Base-by-base conservation (phyloP, 148 eudicot species). In the Gaultheria prostrata region DNA sequence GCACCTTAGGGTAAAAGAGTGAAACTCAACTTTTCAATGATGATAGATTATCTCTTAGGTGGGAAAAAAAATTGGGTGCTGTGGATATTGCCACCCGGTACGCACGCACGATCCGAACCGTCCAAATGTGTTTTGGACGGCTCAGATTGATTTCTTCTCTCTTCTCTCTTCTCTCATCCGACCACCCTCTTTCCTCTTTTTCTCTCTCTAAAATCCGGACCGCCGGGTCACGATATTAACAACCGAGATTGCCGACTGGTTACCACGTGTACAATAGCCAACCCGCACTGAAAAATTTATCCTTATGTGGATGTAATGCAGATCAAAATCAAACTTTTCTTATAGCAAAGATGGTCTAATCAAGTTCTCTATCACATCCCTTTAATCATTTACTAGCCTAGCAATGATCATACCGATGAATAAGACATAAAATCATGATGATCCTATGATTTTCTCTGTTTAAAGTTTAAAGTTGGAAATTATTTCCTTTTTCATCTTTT, bases 291-390 rank as follows among this genome's bases (percentile, higher is more conserved):
- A n/a, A n/a, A n/a, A n/a, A n/a, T n/a, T n/a, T n/a, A n/a, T n/a
- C n/a, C n/a, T n/a, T 76, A 28, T 1, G 46, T 75, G 78, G 78
- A 43, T 49, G 39, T 28, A 43, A 30, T 65, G 11, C 14, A 59
- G 1, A 1, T 54, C 48, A 78, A 32, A 35, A 79, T 57, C 72
- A 79, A 79, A 2, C 54, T 45, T 80, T 80, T 79, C 13, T 18
- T 20, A 21, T 13, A 65, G 73, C 18, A 63, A 67, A 8, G 82
- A 45, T 43, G 30, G 73, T 80, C 82, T 63, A 59, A 35, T 80
- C 35, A 61, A n/a, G 49, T 13, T 57, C 30, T 57, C 32, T 35
- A 14, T 57, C 71, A 79, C 15, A 35, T 57, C 3, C 18, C 32
- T 30, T 57, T 79, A 33, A 33, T 78, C 45, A 54, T 51, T 11